phyloP scores from a whole-genome alignment of 352 stramenopile genomes.

The Globisporangium echinulatum region DNA sequence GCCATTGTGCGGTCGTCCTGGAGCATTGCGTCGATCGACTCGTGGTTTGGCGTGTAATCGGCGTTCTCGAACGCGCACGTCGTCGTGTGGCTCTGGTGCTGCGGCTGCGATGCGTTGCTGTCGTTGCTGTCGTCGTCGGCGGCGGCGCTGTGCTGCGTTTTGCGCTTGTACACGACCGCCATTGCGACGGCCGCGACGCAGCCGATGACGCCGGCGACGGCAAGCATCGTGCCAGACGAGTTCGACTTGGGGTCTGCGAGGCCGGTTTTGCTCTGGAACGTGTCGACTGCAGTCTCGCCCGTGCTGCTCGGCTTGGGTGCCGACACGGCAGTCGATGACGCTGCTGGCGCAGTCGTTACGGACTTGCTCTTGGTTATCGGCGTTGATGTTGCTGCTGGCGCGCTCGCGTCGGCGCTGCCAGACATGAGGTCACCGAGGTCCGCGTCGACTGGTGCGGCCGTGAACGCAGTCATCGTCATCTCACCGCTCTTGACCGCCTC shows the following conservation, averaged over 20 bases:
- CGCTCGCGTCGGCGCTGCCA: neutral
- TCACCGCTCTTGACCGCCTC: constrained; percentile 13
- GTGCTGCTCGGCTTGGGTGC: neutral
- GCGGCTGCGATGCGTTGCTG: constrained; percentile 1
- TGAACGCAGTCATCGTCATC: constrained; percentile 4
- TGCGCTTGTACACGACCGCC: constrained; percentile 11
- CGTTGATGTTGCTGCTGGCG: neutral
- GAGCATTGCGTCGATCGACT: constrained; percentile 12
- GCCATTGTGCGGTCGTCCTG: constrained; percentile 9
- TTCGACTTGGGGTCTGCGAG: neutral
- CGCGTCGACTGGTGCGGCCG: constrained; percentile 9
- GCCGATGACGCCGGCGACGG: neutral
- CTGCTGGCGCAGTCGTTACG: neutral
- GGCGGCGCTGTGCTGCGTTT: neutral
- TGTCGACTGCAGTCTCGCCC: constrained; percentile 11
- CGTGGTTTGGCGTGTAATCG: constrained; percentile 8
- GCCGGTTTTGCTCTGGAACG: constrained; percentile 8
- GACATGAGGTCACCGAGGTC: neutral
- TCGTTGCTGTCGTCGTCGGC: constrained; percentile 5
- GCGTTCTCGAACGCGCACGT: constrained; percentile 13
- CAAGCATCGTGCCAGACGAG: constrained; percentile 2
- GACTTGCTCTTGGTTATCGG: neutral
- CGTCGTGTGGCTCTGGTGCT: constrained; percentile 5
- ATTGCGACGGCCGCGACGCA: constrained; percentile 5
- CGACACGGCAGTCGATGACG: neutral